A percentile compares a stretch with the other conserved stretches of the same genome.
Evolutionary conservation across 2,329 filamentous ascomycete species (phyloP).

Genomic region (Trichoderma breve): DNA sequence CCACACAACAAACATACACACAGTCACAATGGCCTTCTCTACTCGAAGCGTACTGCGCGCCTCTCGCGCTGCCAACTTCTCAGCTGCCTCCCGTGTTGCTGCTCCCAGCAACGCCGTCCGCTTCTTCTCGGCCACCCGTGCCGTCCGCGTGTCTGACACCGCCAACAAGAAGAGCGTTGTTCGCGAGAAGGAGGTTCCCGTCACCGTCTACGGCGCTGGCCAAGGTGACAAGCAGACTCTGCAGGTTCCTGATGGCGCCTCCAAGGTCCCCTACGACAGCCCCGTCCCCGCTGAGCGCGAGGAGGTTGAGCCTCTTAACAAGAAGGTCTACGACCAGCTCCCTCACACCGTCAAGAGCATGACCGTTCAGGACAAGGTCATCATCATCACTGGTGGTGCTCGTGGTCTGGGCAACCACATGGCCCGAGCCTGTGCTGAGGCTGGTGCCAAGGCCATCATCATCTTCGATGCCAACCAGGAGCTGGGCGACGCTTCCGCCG

Average conservation of each 20-base stretch:
- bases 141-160: constrained; percentile 38
- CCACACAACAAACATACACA: background rate
- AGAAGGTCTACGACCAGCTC: constrained; percentile 54
- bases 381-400: constrained; percentile 72
- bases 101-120: constrained; percentile 30
- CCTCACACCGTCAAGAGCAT: constrained; percentile 67
- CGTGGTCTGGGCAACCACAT: constrained; percentile 77
- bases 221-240: constrained; percentile 57
- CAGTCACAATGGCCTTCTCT: constrained; percentile 36
- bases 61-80: constrained; percentile 33
- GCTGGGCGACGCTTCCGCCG: constrained; percentile 67
- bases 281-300: constrained; percentile 44
- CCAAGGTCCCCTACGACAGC: constrained; percentile 43
- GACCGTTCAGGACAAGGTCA: constrained; percentile 67
- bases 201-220: constrained; percentile 50
- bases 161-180: constrained; percentile 51
- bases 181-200: constrained; percentile 56
- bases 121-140: constrained; percentile 35
- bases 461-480: constrained; percentile 78
- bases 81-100: constrained; percentile 29
- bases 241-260: constrained; percentile 45
- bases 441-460: constrained; percentile 68
- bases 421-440: constrained; percentile 74
- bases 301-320: constrained; percentile 50
- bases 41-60: constrained; percentile 37